A percentile compares a stretch with the other conserved stretches of the same genome.
These are phyloP conservation scores for Begonia loranthoides DNA, from an alignment of 306 rosid genomes.

Conservation along the genomic window DNA sequence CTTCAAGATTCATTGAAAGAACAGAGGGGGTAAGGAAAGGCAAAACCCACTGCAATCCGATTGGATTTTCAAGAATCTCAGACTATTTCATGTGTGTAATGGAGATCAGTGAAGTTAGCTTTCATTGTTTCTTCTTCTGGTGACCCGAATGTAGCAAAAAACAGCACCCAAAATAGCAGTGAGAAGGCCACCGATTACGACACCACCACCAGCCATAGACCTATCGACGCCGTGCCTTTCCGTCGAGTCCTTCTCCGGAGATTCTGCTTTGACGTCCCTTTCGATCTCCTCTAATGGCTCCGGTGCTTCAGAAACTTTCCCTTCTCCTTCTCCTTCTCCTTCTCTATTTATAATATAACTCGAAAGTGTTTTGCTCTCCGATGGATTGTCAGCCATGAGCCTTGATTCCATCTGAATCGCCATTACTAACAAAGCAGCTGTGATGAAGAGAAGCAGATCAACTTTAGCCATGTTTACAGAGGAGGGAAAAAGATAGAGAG, in stretches of 20 bases:
- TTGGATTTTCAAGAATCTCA: too few relatives aligned
- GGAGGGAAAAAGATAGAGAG: not conserved
- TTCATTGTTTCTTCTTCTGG: constrained; percentile 26
- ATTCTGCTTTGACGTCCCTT: constrained; percentile 16
- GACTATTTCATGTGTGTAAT: too few relatives aligned
- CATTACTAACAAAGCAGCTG: too few relatives aligned
- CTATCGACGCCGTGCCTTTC: constrained; percentile 48
- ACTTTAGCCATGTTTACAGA: not conserved
- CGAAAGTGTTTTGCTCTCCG: not conserved
- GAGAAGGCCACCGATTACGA: constrained; percentile 68
- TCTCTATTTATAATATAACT: not conserved
- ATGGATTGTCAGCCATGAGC: not conserved
- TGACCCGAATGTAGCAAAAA: constrained; percentile 73
- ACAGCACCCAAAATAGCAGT: constrained; percentile 70
- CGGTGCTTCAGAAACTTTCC: not conserved
- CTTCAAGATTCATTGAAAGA: too few relatives aligned
- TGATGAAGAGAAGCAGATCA: not conserved
- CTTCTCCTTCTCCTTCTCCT: constrained; percentile 1
- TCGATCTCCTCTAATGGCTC: not conserved
- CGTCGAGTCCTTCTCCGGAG: constrained; percentile 34
- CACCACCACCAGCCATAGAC: constrained; percentile 80
- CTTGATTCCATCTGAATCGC: not conserved
- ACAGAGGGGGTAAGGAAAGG: too few relatives aligned
- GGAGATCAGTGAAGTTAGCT: not conserved
- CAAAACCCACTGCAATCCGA: too few relatives aligned